Evolutionary conservation across 768 basidiomycete genomes (phyloP), one percentile per base, ranked within the genome.

Genomic region (Coprinopsis strossmayeri): DNA sequence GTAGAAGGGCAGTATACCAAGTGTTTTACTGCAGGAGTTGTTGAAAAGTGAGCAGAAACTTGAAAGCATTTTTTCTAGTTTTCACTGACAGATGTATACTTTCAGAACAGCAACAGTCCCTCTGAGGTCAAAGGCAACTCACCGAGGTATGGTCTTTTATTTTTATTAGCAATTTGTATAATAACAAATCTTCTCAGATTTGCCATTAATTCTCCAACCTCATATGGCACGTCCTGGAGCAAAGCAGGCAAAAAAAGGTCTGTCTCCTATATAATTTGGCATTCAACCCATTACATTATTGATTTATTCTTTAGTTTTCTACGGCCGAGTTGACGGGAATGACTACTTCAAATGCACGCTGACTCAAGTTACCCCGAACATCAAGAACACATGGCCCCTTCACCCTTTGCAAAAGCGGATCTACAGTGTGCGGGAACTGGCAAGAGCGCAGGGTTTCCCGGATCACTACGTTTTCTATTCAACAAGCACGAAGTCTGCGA

Each of bases 381-480:
- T 58, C 2, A 84, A 85, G 49, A 64, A 67, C 35, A 61, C 65
- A 27, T 69, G 65, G 58, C 59, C 71, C 3, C 56, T 78, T 1
- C 77, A 78, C 52, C 74, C 73, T 34, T 55, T 89, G 82, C 84
- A 89, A 83, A 79, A 79, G 54, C 77, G 88, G 5, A 74, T 86
- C 21, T 58, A 87, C 34, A 82, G 71, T 2, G 75, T 87, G 12
- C 69, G 77, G 26, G 87, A 89, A 57, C 77, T 73, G 37, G 86
- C 87, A 15, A 74, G 88, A 20, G 78, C 81, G 0, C 88, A 91
- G 65, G 88, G 88, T 0, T 90, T 91, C 55, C 84, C 85, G 0
- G 88, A 91, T 52, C 35, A 66, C 30, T 87, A 85, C 53, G 52
- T 71, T n/a, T 86, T 90, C 50, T 54, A 71, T 42, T 84, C 82